phyloP scores from a whole-genome alignment of 352 stramenopile genomes.

The Globisporangium nagaii region DNA sequence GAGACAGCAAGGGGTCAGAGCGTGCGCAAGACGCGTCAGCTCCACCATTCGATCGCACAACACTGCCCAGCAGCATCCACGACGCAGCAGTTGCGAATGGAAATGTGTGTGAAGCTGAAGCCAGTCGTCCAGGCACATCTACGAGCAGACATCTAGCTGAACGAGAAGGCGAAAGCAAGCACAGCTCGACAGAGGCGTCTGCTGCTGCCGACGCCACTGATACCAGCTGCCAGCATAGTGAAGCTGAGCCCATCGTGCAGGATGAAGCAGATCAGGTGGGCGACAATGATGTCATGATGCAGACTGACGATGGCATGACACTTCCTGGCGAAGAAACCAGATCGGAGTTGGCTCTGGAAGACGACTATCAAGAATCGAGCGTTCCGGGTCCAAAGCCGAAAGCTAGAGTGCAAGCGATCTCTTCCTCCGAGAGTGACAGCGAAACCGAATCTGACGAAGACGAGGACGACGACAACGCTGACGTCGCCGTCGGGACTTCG shows the following conservation, averaged over 20 bases:
- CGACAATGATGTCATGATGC: not conserved
- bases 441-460: conserved; percentile 21
- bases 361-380: not conserved
- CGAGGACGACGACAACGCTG: conserved; percentile 3
- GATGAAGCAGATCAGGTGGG: not conserved
- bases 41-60: not conserved
- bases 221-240: not conserved
- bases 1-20: not conserved
- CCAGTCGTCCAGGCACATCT: not conserved
- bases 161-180: not conserved
- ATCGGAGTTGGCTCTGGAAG: not conserved
- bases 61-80: not conserved
- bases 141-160: not conserved
- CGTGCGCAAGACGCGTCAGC: not conserved
- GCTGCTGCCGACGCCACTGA: not conserved
- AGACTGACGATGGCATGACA: not conserved
- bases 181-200: not conserved
- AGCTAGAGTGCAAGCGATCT: conserved; percentile 1
- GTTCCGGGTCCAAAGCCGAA: not conserved
- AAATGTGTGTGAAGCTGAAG: not conserved
- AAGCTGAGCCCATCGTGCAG: not conserved
- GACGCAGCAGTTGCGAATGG: not conserved
- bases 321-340: not conserved
- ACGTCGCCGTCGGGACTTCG: conserved; percentile 2
- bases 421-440: conserved; percentile 27